Base-by-base conservation (phyloP, 805 yeast genomes). In the Teunomyces tritomae region DNA sequence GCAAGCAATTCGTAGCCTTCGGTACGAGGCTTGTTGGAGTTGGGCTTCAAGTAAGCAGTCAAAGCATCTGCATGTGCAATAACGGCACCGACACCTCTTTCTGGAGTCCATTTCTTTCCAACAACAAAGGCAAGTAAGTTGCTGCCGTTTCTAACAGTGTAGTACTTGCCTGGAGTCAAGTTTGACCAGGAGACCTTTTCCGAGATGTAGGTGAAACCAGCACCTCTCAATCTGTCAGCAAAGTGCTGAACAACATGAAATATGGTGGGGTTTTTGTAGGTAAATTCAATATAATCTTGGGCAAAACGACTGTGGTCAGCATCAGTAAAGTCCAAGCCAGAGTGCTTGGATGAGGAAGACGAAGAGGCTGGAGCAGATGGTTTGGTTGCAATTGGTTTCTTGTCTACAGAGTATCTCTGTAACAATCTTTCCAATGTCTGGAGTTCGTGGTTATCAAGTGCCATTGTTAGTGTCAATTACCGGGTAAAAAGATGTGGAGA, bases 1-100 rank as follows among this genome's bases (percentile, higher is more conserved):
- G 95, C 96, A 28, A 89, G 70, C 42, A 85, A 67, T 54, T 86
- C 88, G 64, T 79, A 89, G 28, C 95, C 95, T 48, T 86, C 90
- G 11, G 83, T 80, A 8, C 74, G 68, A 6, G 63, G 59, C 59
- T 84, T 85, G 50, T 71, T 71, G 11, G 92, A 84, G 44, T 75
- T 70, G 1, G 96, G 96, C 69, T 89, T 89, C 61, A 89, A 73
- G 50, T 78, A 74, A 4, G 78, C 80, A 10, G 89, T 77, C 51
- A 87, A 70, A 0, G 92, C 78, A 66, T 89, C 96, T 41, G 84
- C 78, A 65, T 87, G 95, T n/a, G 83, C 69, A 3, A 88, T 94
- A 53, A 85, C 76, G 42, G 81, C 74, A 42, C 89, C 94, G 1
- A 83, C 82, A 48, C 89, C 89, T 37, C 74, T 69, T 30, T 77